phyloP scores from a whole-genome alignment of 352 stramenopile genomes.

The Pythium dissotocum region DNA sequence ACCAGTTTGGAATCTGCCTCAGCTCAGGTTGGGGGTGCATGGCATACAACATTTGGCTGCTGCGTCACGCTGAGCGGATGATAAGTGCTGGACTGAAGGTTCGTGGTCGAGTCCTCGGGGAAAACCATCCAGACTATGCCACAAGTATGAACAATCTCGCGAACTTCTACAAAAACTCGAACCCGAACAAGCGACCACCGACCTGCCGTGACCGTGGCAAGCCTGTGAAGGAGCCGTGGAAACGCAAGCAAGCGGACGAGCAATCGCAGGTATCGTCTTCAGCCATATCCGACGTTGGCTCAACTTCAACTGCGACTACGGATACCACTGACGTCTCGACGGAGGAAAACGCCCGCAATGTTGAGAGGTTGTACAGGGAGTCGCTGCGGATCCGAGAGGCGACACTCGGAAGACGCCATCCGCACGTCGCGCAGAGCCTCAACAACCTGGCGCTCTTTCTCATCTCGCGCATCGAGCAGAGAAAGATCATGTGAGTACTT shows the following conservation, averaged over 20 bases:
- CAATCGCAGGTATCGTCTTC: constrained; percentile 11
- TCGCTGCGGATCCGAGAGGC: constrained; percentile 75
- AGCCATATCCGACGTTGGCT: not conserved
- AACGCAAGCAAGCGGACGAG: constrained; percentile 1
- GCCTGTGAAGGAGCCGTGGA: not conserved
- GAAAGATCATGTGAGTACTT: constrained; percentile 13
- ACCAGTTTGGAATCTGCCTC: constrained; percentile 80
- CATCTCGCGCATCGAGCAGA: constrained; percentile 10
- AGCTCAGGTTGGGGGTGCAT: constrained; percentile 70
- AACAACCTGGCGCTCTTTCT: constrained; percentile 77
- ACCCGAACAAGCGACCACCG: constrained; percentile 20
- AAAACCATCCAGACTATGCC: constrained; percentile 76
- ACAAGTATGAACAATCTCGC: constrained; percentile 85
- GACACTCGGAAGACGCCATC: constrained; percentile 57
- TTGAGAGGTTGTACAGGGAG: constrained; percentile 67
- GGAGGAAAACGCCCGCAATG: constrained; percentile 34
- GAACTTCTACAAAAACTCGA: constrained; percentile 83
- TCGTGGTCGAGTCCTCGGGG: constrained; percentile 65
- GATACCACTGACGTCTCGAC: not conserved
- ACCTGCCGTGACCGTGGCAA: not conserved
- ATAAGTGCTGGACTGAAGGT: constrained; percentile 67
- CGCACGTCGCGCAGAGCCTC: constrained; percentile 72
- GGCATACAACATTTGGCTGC: constrained; percentile 71
- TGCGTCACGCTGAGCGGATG: constrained; percentile 65
- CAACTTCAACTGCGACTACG: constrained; percentile 2